Evolutionary conservation across 2,329 filamentous ascomycete species (phyloP), one percentile per base, ranked within the genome.

Genomic region (Fusarium chaquense): DNA sequence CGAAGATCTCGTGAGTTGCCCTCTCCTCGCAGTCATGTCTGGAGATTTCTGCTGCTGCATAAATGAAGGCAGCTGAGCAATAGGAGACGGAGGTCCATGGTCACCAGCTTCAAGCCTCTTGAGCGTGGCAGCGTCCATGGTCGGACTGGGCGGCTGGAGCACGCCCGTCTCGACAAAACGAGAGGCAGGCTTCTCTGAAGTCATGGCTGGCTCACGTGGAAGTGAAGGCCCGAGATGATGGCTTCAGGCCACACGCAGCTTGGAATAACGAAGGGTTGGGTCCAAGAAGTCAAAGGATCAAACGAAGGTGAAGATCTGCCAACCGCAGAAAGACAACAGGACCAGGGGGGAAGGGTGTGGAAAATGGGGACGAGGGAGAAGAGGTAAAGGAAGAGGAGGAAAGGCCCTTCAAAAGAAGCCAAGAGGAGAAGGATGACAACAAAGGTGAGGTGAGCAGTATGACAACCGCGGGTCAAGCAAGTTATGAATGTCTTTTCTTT

Each of bases 151-250:
- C 16, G 71, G 62, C 26, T 35, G 50, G n/a, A 66, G 54, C 32
- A 67, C 62, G n/a, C 49, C 57, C 45, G 71, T 60, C 71, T 73
- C 71, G 32, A 62, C 22, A 61, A 72, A 73, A 33, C 69, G 71
- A 65, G 71, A 73, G 45, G 26, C 44, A 35, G 56, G 43, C 60
- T 73, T 73, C 50, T 73, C 71, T 10, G 71, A 61, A 51, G 41
- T 33, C 47, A 56, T 63, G 35, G 38, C 33, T 61, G 44, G 35
- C 36, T 61, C 47, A 64, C 40, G 47, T 51, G 45, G 49, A 51
- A 13, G 22, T 40, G 49, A 52, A 52, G 49, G 28, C 35, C 40
- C 49, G 10, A 30, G 49, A 52, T 41, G 35, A 52, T 52, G 35
- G 49, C 49, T 40, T 22, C 49, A 41, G 32, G 24, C 40, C 49